These are phyloP conservation scores for Penicillium ochrochloron DNA, from an alignment of 495 filamentous ascomycete species.

Conservation along the genomic window DNA sequence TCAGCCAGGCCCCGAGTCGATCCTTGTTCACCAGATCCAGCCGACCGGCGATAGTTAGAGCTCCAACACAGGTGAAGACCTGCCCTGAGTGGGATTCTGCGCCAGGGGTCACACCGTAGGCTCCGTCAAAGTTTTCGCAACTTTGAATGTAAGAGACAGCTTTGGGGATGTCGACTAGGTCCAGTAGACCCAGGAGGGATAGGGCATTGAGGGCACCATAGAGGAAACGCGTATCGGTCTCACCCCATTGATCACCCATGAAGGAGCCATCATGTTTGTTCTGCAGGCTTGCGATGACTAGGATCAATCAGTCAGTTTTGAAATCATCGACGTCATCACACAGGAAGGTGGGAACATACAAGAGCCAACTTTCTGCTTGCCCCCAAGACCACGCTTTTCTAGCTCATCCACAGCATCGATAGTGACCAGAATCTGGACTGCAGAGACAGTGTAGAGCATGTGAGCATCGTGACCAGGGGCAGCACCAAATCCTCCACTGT, in stretches of 20 bases:
- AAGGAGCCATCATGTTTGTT: slow-evolving; percentile 82
- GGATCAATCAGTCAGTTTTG: slow-evolving; percentile 27
- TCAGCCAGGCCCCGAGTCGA: slow-evolving; percentile 85
- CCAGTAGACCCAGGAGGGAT: slow-evolving; percentile 73
- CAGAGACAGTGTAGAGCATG: slow-evolving; percentile 91
- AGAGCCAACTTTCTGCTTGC: slow-evolving; percentile 70
- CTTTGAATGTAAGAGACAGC: slow-evolving; percentile 76
- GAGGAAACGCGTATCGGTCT: slow-evolving; percentile 91
- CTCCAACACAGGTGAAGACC: slow-evolving; percentile 92
- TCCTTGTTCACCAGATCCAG: slow-evolving; percentile 84
- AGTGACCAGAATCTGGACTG: slow-evolving; percentile 85
- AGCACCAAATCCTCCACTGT: slow-evolving; percentile 88
- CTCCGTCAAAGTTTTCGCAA: slow-evolving; percentile 92
- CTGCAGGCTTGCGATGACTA: slow-evolving; percentile 83
- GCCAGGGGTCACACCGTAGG: slow-evolving; percentile 84
- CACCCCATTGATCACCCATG: slow-evolving; percentile 93
- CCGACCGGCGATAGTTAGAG: slow-evolving; percentile 78
- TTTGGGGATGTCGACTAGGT: slow-evolving; percentile 74
- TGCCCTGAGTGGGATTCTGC: slow-evolving; percentile 93
- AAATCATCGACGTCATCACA: slow-evolving; percentile 22
- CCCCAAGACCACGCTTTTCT: slow-evolving; percentile 66
- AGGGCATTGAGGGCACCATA: slow-evolving; percentile 87
- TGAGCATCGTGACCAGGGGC: slow-evolving; percentile 94
- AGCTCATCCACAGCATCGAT: slow-evolving; percentile 85
- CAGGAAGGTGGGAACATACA: slow-evolving; percentile 56